Evolutionary conservation across 2,329 filamentous ascomycete species (phyloP), one percentile per base, ranked within the genome.

Genomic region (Tolypocladium sp.): DNA sequence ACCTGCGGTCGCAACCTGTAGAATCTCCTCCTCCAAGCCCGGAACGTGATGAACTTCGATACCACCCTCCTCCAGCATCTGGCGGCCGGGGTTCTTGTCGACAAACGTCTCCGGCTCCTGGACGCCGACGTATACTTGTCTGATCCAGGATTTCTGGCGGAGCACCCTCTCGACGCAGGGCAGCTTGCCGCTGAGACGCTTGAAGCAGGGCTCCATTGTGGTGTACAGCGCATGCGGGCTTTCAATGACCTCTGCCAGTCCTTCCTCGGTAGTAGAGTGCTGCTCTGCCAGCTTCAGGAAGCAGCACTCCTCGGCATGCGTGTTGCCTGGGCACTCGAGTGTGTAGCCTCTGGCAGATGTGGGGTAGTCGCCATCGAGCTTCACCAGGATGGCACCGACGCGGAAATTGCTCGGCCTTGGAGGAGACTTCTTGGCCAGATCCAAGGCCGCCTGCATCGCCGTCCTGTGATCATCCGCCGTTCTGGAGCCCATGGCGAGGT

Each of bases 261-360:
- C 70, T 57, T 83, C 82, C 63, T 89, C 86, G 0, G 79, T 60
- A 0, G 80, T 75, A 2, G 69, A 68, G 58, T 82, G 70, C 62
- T 76, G 66, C 55, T 76, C 67, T 1, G 83, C 78, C 17, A 87
- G 81, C 72, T 99, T 97, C 55, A 87, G 74, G 59, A 99, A 82
- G 69, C 91, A 96, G 73, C 89, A 93, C 76, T 99, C 92, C 71
- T 99, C 94, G 4, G 94, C 94, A 70, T 99, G 94, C 0, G 94
- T 97, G 76, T 99, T 99, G 49, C 93, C 94, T 0, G 86, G 81
- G 4, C 92, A 84, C 73, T 99, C 93, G 60, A 97, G 82, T 0
- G 94, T 97, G 76, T 93, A 97, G 58, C 94, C 93, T 2, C 90
- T 90, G 1, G 89, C 84, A 35, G 95, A 79, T 60, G 95, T 78